Evolutionary conservation across 169 alveolate genomes (phyloP), one percentile per base, ranked within the genome.

Genomic region (Plasmodium berghei): DNA sequence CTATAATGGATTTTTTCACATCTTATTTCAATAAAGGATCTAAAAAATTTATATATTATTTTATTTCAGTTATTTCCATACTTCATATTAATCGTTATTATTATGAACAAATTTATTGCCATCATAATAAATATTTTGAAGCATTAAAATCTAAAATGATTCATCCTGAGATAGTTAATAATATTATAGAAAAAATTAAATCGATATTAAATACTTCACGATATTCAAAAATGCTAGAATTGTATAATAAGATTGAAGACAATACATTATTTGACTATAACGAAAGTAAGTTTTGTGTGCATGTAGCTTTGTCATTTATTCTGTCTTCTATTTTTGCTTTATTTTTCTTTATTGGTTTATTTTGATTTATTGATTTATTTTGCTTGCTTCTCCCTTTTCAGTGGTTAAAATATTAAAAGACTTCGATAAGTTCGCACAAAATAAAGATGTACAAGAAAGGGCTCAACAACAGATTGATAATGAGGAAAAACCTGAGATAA

Each of bases 71-170:
- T 4, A 40, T 69, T 3, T 86, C 91, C 1, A 87, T 86, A 45
- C 49, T 86, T 26, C 40, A 71, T 10, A 58, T 86, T 28, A 86
- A 86, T 42, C 12, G 46, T 10, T 86, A 86, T 72, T 86, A 86
- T 54, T 86, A 86, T 86, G 91, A 86, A 52, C 91, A 86, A 26
- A 46, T 86, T 49, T 61, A n/a, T 18, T 86, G 91, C 45, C 55
- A 70, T 16, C 56, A 58, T 55, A 20, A 46, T 9, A 69, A 86
- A 10, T 26, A 86, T 6, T 86, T 86, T 62, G 52, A 45, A 20
- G n/a, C 26, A 42, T 28, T 86, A 18, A 69, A 46, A 52, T 56
- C 73, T 1, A 86, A 72, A 63, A 69, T 86, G 75, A 71, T 86
- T 26, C 73, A 86, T 40, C 91, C 91, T 26, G 48, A 48, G 58